These are phyloP conservation scores for Smallanthus sonchifolius DNA, from an alignment of 129 eudicot species.

Conservation along the genomic window DNA sequence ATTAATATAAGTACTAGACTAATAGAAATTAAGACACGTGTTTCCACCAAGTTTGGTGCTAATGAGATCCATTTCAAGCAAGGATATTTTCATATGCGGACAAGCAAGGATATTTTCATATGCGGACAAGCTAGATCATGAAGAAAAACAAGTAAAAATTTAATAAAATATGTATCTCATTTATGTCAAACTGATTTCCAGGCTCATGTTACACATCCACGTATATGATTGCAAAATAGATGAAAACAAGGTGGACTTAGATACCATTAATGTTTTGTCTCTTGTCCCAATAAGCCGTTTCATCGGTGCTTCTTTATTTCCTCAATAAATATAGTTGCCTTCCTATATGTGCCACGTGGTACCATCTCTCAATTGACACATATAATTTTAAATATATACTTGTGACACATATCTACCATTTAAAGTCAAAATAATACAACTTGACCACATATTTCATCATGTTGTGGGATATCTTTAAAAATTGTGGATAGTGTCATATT, in stretches of 20 bases:
- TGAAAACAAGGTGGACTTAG: conserved; percentile 26
- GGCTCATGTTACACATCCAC: conserved; percentile 8
- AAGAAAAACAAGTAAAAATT: not conserved
- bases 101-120: not conserved
- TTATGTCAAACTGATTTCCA: not conserved
- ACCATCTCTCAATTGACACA: not conserved
- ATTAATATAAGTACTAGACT: not conserved
- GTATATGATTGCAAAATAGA: not conserved
- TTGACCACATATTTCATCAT: not conserved
- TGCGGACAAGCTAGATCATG: not conserved
- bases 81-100: not conserved
- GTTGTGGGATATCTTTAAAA: not conserved
- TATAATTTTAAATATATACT: not conserved
- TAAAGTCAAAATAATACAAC: conserved; percentile 7
- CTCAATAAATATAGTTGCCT: not conserved
- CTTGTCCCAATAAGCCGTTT: conserved; percentile 1
- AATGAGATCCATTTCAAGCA: not conserved
- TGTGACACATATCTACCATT: not conserved
- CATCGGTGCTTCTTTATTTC: not conserved
- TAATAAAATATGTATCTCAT: not conserved
- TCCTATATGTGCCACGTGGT: not conserved
- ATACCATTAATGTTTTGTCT: conserved; percentile 21
- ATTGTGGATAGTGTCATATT: not conserved
- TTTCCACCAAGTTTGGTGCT: not conserved
- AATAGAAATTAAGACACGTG: not conserved